phyloP scores from a whole-genome alignment of 148 eudicot genomes.

The Heliosperma pusillum region DNA sequence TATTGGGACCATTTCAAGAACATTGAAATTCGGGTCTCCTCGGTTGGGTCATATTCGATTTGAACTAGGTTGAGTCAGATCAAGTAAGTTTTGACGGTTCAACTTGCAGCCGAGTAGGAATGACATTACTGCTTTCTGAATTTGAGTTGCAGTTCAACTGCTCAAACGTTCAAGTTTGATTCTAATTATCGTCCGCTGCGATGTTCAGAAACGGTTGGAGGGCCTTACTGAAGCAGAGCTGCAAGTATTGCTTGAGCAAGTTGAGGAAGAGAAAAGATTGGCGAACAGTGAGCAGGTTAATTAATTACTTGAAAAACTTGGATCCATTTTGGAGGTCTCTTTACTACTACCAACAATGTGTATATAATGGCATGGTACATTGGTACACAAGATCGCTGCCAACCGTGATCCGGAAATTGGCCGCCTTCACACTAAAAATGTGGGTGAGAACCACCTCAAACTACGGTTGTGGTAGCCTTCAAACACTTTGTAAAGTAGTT shows the following conservation, averaged over 20 bases:
- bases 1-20: background rate
- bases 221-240: slow-evolving; percentile 88
- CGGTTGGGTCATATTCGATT: background rate
- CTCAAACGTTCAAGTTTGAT: background rate
- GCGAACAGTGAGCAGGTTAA: slow-evolving; percentile 50
- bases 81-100: background rate
- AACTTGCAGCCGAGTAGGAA: background rate
- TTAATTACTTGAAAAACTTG: slow-evolving; percentile 15
- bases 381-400: background rate
- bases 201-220: slow-evolving; percentile 79
- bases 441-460: background rate
- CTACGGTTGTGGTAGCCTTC: background rate
- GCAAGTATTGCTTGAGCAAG: slow-evolving; percentile 78
- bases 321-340: background rate
- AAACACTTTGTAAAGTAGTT: background rate
- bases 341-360: slow-evolving; percentile 8
- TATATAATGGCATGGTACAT: slow-evolving; percentile 6
- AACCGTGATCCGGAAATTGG: background rate
- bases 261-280: slow-evolving; percentile 80
- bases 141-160: background rate
- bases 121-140: background rate
- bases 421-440: background rate
- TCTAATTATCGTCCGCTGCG: background rate
- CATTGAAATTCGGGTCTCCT: background rate
- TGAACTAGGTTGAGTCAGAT: background rate